Percentiles rank a stretch among this genome's conserved stretches.
Conservation (phyloP, 2,329 filamentous ascomycete species). For the Curvularia spicifera region DNA sequence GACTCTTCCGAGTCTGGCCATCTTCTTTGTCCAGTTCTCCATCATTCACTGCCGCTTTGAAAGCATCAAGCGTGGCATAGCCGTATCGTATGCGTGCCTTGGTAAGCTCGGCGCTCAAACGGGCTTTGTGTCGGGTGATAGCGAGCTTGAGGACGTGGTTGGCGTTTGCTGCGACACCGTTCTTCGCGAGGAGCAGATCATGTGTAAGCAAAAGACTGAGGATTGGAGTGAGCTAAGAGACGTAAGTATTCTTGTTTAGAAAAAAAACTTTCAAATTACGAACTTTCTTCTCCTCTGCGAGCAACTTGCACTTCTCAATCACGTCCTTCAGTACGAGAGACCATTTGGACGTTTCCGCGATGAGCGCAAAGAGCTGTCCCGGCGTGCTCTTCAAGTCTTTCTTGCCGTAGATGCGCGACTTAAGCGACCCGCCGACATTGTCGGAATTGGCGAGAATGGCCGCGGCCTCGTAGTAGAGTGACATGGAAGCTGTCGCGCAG, state of each 20-base stretch:
- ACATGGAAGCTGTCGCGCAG: conserved; percentile 65
- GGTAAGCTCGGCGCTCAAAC: conserved; percentile 81
- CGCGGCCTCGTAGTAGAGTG: conserved; percentile 91
- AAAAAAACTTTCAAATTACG: neutral
- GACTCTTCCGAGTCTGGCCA: conserved; percentile 52
- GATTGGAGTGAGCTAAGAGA: conserved; percentile 72
- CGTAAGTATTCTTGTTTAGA: conserved; percentile 14
- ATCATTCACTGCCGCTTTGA: conserved; percentile 65
- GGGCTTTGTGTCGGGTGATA: conserved; percentile 80
- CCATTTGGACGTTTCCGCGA: conserved; percentile 90
- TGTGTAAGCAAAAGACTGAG: conserved; percentile 84
- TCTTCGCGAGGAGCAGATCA: conserved; percentile 81
- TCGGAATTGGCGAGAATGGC: conserved; percentile 70
- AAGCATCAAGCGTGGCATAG: conserved; percentile 69
- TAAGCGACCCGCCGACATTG: conserved; percentile 80
- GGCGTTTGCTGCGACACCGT: conserved; percentile 79
- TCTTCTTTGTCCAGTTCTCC: conserved; percentile 36
- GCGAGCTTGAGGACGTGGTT: conserved; percentile 78
- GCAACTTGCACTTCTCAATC: conserved; percentile 78
- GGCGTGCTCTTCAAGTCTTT: conserved; percentile 77
- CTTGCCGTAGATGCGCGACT: conserved; percentile 79
- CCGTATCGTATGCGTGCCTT: conserved; percentile 76
- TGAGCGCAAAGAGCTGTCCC: conserved; percentile 84
- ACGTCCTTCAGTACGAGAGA: conserved; percentile 84
- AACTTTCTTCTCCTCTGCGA: conserved; percentile 86